phyloP scores from a whole-genome alignment of 768 basidiomycete genomes.

The Rhodotorula kratochvilovae region DNA sequence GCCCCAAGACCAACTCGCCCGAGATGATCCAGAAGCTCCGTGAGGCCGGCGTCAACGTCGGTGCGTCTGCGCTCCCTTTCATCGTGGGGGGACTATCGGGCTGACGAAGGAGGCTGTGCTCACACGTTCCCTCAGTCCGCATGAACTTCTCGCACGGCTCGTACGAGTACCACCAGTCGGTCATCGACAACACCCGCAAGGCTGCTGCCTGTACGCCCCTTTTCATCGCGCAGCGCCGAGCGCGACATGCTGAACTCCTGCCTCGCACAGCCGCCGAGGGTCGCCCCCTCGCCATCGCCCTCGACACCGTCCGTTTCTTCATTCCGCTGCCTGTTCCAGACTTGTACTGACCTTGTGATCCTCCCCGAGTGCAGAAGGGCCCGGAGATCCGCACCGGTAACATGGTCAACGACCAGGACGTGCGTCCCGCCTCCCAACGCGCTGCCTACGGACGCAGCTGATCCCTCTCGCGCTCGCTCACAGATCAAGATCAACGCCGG shows the following conservation, averaged over 20 bases:
- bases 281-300: conserved; percentile 91
- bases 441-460: conserved; percentile 5
- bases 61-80: conserved; percentile 53
- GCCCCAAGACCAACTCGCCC: conserved; percentile 87
- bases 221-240: background rate
- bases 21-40: conserved; percentile 81
- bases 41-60: conserved; percentile 93
- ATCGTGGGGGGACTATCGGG: background rate
- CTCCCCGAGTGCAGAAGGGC: conserved; percentile 67
- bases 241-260: background rate
- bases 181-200: conserved; percentile 93
- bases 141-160: conserved; percentile 99
- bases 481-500: conserved; percentile 80
- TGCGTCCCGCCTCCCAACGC: no score
- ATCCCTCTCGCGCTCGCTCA: background rate
- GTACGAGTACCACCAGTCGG: conserved; percentile 97
- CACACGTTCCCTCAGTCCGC: conserved; percentile 62
- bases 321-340: background rate
- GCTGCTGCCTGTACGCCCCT: conserved; percentile 66
- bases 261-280: conserved; percentile 60
- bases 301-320: conserved; percentile 69
- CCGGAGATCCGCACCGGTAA: conserved; percentile 97
- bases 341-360: background rate
- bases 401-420: conserved; percentile 80
- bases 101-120: conserved; percentile 6